Evolutionary conservation across 78 protist species (phyloP).

Genomic region (Cavenderia fasciculata): DNA sequence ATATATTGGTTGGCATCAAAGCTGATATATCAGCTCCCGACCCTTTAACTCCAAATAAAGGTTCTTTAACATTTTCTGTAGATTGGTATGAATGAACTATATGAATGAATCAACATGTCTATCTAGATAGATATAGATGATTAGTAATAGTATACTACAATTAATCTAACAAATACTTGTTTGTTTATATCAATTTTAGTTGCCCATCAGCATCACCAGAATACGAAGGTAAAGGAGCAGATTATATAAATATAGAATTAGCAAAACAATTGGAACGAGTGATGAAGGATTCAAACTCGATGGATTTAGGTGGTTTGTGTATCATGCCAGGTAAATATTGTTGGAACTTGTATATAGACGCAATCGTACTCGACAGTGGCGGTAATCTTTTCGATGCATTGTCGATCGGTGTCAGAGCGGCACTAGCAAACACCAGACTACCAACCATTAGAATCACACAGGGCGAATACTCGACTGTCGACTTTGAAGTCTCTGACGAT

Average conservation of each 20-base stretch:
- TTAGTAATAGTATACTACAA: too few relatives aligned
- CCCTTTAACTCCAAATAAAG: neutral
- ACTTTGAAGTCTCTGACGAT: slow-evolving; percentile 72
- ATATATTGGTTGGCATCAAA: slow-evolving; percentile 80
- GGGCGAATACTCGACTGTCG: slow-evolving; percentile 51
- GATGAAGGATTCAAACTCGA: neutral
- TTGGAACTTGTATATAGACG: slow-evolving; percentile 86
- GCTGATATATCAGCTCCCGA: slow-evolving; percentile 64
- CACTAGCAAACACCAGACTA: slow-evolving; percentile 71
- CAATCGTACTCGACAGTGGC: slow-evolving; percentile 74
- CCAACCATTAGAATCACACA: slow-evolving; percentile 47
- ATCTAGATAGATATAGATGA: too few relatives aligned
- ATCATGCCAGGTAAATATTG: slow-evolving; percentile 73
- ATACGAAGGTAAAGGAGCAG: slow-evolving; percentile 74
- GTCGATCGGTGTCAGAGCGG: slow-evolving; percentile 77
- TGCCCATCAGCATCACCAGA: slow-evolving; percentile 87
- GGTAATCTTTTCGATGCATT: slow-evolving; percentile 86
- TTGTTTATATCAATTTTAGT: too few relatives aligned
- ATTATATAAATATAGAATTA: slow-evolving; percentile 67
- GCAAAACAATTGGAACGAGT: slow-evolving; percentile 71
- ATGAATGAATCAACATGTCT: too few relatives aligned
- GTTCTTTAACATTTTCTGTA: neutral
- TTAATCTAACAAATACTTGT: neutral
- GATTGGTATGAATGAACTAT: too few relatives aligned
- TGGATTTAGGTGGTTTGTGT: slow-evolving; percentile 19